Base-by-base conservation (phyloP, 192 early-diverging fungal species). In the Phlyctochytrium planicorne region DNA sequence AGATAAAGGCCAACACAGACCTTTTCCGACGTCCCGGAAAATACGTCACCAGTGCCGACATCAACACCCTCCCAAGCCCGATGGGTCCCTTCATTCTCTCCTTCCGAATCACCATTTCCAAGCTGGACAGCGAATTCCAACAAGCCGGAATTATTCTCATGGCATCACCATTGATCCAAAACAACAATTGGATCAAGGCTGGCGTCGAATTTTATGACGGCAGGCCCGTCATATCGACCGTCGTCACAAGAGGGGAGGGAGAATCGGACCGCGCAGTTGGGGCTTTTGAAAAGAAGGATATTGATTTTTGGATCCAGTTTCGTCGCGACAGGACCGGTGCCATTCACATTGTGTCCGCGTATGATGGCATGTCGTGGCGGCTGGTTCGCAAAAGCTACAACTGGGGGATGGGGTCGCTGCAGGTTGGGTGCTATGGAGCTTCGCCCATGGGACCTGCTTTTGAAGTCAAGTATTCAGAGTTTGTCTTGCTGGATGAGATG, bases 121-220 rank as follows among this genome's bases (percentile, higher is more conserved):
- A 3, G 25, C 25, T 66, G 10, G 12, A 14, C 3, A 30, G 4
- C 6, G n/a, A 66, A 33, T 66, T 63, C 64, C 64, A 66, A 23
- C 64, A 66, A 25, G 64, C 64, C 56, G 64, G 64, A 4, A 16
- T 62, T 27, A 12, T 66, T 16, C 55, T 66, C 6, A 3, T 40
- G 17, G 32, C 27, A 3, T 6, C 40, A 25, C n/a, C 64, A 10
- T 55, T 66, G 59, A 3, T 12, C 24, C 17, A 61, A 23, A 66
- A 66, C 64, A 55, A 66, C 64, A 3, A 17, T 16, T 66, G 64
- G 64, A 66, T 66, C 64, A 66, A 66, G 30, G 64, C 64, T 4
- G 64, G 64, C 17, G 64, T 66, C 10, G 64, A 66, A 33, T 16
- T 63, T 14, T 66, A 55, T 55, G 24, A 29, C 56, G 64, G 64